Evolutionary conservation across 768 basidiomycete genomes (phyloP).

Genomic region (Imleria badia): DNA sequence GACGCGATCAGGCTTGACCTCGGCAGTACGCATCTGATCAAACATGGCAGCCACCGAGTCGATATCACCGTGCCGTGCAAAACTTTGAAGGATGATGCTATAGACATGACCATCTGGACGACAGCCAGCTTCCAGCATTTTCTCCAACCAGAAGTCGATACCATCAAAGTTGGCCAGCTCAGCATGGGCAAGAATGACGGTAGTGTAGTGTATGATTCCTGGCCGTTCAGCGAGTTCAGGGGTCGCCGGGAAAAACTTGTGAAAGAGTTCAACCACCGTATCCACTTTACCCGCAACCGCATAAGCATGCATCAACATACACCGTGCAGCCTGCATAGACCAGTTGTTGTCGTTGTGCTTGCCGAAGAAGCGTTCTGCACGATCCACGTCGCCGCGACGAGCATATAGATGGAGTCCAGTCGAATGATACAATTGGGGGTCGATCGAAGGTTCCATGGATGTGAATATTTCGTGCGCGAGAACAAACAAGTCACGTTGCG

Average conservation of each 20-base stretch:
- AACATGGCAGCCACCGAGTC: slow-evolving; percentile 49
- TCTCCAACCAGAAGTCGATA: slow-evolving; percentile 54
- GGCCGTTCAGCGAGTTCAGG: slow-evolving; percentile 37
- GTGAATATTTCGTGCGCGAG: slow-evolving; percentile 46
- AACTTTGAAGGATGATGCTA: slow-evolving; percentile 58
- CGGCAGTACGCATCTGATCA: slow-evolving; percentile 57
- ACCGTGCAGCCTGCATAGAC: slow-evolving; percentile 31
- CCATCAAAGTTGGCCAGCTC: slow-evolving; percentile 45
- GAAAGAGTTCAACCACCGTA: slow-evolving; percentile 50
- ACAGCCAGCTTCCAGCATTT: slow-evolving; percentile 48
- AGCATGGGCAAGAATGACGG: slow-evolving; percentile 56
- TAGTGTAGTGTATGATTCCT: slow-evolving; percentile 50
- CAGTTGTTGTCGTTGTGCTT: slow-evolving; percentile 32
- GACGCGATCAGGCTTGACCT: slow-evolving; percentile 45
- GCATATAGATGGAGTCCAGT: slow-evolving; percentile 55
- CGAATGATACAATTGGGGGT: slow-evolving; percentile 29
- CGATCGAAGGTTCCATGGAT: slow-evolving; percentile 25
- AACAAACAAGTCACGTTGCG: slow-evolving; percentile 36
- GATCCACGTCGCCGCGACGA: slow-evolving; percentile 47
- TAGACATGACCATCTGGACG: slow-evolving; percentile 57
- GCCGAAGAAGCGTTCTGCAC: slow-evolving; percentile 45
- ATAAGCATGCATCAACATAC: slow-evolving; percentile 56
- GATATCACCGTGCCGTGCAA: slow-evolving; percentile 56
- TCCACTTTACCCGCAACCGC: slow-evolving; percentile 45
- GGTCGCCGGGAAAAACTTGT: slow-evolving; percentile 49